phyloP scores from a whole-genome alignment of 2,329 filamentous ascomycete species.

The Phoma sp. region DNA sequence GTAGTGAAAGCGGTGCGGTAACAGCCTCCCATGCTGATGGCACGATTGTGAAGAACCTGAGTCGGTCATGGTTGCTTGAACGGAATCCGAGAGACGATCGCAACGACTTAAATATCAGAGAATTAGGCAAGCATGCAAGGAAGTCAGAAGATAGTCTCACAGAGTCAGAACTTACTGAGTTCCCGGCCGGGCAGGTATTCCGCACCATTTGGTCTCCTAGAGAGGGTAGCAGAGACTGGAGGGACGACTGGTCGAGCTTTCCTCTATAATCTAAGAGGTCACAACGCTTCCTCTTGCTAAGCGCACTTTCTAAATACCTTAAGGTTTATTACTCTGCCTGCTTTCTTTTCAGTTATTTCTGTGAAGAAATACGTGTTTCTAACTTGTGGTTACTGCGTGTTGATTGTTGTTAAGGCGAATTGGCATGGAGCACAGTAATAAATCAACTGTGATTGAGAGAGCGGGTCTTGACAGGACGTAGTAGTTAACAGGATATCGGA shows the following conservation, averaged over 20 bases:
- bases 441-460: too few species aligned
- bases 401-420: too few species aligned
- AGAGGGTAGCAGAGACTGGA: constrained; percentile 23
- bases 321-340: too few species aligned
- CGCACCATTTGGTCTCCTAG: constrained; percentile 20
- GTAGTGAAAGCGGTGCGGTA: constrained; percentile 7
- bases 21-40: background rate
- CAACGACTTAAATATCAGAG: constrained; percentile 22
- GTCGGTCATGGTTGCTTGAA: constrained; percentile 33
- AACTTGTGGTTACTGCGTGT: too few species aligned
- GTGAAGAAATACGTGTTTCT: too few species aligned
- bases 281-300: too few species aligned
- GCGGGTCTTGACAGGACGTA: too few species aligned
- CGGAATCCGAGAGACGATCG: constrained; percentile 19
- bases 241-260: constrained; percentile 32
- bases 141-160: background rate
- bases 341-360: too few species aligned
- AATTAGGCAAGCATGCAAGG: constrained; percentile 21
- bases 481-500: too few species aligned
- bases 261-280: background rate
- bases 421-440: too few species aligned
- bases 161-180: background rate
- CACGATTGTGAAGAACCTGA: constrained; percentile 14
- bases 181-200: constrained; percentile 15
- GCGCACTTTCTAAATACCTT: too few species aligned